A percentile compares a stretch with the other conserved stretches of the same genome.
Conservation (phyloP, 208 protist species). For the Vickermania spadyakhi region DNA sequence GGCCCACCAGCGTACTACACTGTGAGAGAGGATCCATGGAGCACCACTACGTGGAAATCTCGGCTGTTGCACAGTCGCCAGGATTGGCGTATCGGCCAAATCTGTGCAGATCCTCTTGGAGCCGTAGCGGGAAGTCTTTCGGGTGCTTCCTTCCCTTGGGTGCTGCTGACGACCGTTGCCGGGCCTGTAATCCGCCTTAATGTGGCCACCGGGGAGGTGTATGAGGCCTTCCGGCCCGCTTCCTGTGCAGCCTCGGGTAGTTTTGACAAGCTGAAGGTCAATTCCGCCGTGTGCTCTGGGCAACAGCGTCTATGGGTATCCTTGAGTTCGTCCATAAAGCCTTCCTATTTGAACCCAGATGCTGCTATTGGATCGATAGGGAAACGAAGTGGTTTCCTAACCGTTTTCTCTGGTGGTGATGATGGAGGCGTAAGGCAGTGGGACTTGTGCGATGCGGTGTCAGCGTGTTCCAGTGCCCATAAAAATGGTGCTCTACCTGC, state of each 20-base stretch:
- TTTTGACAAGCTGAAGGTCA: no score
- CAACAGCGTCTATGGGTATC: not conserved
- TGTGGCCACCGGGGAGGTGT: conserved; percentile 8
- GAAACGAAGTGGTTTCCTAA: not conserved
- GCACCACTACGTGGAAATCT: not conserved
- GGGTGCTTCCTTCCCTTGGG: no score
- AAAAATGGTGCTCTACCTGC: not conserved
- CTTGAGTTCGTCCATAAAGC: no score
- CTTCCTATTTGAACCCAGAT: no score
- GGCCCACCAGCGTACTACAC: not conserved
- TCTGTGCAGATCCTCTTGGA: not conserved
- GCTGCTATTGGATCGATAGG: not conserved
- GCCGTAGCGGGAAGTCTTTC: not conserved
- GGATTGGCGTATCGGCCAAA: not conserved
- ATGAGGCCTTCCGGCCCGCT: conserved; percentile 6
- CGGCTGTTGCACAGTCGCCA: not conserved
- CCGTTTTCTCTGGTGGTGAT: conserved; percentile 49
- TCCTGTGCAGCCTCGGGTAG: not conserved
- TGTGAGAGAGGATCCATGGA: no score
- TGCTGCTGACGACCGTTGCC: not conserved
- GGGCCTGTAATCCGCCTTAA: not conserved
- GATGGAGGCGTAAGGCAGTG: conserved; percentile 58
- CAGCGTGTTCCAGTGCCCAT: not conserved
- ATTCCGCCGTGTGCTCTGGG: not conserved
- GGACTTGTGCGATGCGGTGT: conserved; percentile 12